These are phyloP conservation scores for Hypoxylon sp. DNA, from an alignment of 2,329 filamentous ascomycete species.

Conservation along the genomic window DNA sequence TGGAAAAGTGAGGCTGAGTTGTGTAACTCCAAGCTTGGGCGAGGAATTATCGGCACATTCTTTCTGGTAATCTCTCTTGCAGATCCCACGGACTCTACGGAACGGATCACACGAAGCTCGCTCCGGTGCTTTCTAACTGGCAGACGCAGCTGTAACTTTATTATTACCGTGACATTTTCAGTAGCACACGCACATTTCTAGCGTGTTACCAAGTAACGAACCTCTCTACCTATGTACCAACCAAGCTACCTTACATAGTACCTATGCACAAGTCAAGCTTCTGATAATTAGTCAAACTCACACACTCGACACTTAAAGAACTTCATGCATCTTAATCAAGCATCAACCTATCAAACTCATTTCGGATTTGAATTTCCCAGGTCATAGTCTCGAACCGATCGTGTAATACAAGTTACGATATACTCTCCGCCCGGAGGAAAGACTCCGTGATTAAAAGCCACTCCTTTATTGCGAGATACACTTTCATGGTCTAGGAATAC, in stretches of 20 bases:
- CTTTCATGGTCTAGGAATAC: background rate
- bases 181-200: conserved; percentile 7
- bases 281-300: too few species aligned
- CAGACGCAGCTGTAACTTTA: background rate
- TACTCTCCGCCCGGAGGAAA: conserved; percentile 30
- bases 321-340: background rate
- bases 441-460: conserved; percentile 13
- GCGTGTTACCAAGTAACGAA: conserved; percentile 2
- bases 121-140: conserved; percentile 17
- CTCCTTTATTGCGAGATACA: too few species aligned
- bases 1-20: conserved; percentile 37
- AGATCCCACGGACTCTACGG: conserved; percentile 23
- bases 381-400: conserved; percentile 18
- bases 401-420: conserved; percentile 12
- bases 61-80: conserved; percentile 25
- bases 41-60: conserved; percentile 27
- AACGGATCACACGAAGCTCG: conserved; percentile 27
- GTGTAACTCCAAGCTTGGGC: conserved; percentile 22
- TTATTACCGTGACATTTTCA: conserved; percentile 1
- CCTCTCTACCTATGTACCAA: background rate
- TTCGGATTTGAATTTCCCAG: conserved; percentile 11
- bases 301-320: too few species aligned
- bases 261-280: too few species aligned
- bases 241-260: background rate
- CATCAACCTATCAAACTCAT: conserved; percentile 4